Base-by-base conservation (phyloP, 2,329 filamentous ascomycete genomes). In the Calycina marina region DNA sequence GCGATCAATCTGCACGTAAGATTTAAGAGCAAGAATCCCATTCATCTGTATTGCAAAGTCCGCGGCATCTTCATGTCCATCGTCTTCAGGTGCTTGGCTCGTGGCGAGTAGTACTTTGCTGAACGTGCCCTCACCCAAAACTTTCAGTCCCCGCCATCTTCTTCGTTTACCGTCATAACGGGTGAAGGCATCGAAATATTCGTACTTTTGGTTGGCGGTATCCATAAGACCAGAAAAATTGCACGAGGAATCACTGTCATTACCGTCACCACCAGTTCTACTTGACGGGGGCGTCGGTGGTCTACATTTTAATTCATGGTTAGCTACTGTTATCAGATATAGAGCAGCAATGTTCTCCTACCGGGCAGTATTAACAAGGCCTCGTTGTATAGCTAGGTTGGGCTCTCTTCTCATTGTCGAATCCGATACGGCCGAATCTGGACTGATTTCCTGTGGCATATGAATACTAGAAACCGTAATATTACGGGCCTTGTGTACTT, bases 51-150 rank as follows among this genome's bases (percentile, higher is more conserved):
- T 38, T 17, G 39, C 43, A 38, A 47, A 51, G 4, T 51, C 48
- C 39, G 48, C 44, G 34, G 55, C 48, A 34, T 58, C 55, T 31
- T 55, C 47, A 35, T 52, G 51, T 9, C 61, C 57, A 16, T 63
- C 59, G 0, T 66, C 62, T 6, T 62, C 53, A 8, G 61, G 56
- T 25, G 72, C 67, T 50, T 92, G 74, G 47, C 80, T 84, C 8
- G 86, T 93, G 4, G 86, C 90, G 25, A 98, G 64, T 58, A 92
- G 78, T 13, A 98, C 90, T 49, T 82, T 82, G 53, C 86, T 94
- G 55, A 98, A 98, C 0, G 90, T 94, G 22, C 90, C 90, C 47
- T 93, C 83, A 4, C 90, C 90, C 4, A 98, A 67, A 42, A 77
- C 62, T 37, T 81, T 77, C 24, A 98, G 59, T 9, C 78, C 79